Evolutionary conservation across 257 asterid species (phyloP).

Genomic region (Nicotiana noctiflora): DNA sequence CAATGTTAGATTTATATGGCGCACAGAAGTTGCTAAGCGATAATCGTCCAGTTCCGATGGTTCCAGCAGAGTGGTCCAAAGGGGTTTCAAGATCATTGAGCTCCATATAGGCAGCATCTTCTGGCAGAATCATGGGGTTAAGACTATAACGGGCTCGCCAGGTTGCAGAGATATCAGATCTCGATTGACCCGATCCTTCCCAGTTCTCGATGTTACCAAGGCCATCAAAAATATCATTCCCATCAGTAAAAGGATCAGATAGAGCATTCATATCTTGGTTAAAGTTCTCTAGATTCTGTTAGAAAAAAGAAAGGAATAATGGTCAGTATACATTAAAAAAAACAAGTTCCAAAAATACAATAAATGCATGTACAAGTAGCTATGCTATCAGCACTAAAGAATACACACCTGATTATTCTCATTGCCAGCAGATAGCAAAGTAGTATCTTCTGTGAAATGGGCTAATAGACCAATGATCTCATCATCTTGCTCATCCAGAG

Average conservation of each 20-base stretch:
- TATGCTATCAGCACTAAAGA: neutral
- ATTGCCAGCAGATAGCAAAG: slow-evolving; percentile 12
- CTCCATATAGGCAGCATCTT: slow-evolving; percentile 43
- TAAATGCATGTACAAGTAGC: neutral
- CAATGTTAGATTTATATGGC: slow-evolving; percentile 11
- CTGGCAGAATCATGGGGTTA: slow-evolving; percentile 13
- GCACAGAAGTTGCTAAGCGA: slow-evolving; percentile 14
- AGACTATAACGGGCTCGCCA: slow-evolving; percentile 14
- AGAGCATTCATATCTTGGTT: slow-evolving; percentile 5
- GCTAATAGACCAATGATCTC: slow-evolving; percentile 35
- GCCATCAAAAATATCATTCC: slow-evolving; percentile 30
- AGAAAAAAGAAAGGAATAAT: neutral
- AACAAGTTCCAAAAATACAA: neutral
- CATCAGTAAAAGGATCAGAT: slow-evolving; percentile 17
- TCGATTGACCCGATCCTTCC: slow-evolving; percentile 17
- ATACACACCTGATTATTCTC: slow-evolving; percentile 35
- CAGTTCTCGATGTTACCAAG: slow-evolving; percentile 32
- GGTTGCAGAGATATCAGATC: slow-evolving; percentile 18
- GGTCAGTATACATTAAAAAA: neutral
- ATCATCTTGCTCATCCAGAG: slow-evolving; percentile 22
- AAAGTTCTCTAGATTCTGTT: slow-evolving; percentile 22
- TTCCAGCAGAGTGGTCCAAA: slow-evolving; percentile 26
- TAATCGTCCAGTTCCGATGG: slow-evolving; percentile 16
- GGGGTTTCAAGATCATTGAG: slow-evolving; percentile 53
- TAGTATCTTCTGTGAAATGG: slow-evolving; percentile 27